Evolutionary conservation across 495 filamentous ascomycete genomes (phyloP).

Genomic region (Letharia columbiana): DNA sequence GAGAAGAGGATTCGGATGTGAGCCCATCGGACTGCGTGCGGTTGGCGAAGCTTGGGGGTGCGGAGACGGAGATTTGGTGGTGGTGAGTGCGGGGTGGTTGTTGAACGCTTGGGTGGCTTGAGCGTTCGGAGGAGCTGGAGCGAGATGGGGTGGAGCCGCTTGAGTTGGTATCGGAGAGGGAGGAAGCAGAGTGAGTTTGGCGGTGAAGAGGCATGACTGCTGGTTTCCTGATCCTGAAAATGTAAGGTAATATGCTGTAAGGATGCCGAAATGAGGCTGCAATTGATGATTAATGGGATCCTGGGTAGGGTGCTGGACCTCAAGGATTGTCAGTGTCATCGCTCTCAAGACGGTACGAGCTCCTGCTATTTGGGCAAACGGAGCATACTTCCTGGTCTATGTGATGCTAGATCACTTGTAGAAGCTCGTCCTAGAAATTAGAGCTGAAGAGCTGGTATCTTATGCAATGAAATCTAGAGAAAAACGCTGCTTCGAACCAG

Average conservation of each 20-base stretch:
- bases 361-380: not conserved
- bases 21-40: not conserved
- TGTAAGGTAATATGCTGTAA: conserved; percentile 1
- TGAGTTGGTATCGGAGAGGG: conserved; percentile 22
- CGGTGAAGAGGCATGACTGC: conserved; percentile 10
- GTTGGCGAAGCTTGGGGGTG: not conserved
- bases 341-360: not conserved
- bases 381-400: not conserved
- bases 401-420: not conserved
- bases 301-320: not conserved
- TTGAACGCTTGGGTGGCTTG: not conserved
- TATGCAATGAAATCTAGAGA: not conserved
- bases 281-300: conserved; percentile 4
- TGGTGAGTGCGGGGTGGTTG: not conserved
- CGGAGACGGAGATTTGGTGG: not conserved
- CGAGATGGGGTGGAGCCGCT: conserved; percentile 19
- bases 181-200: conserved; percentile 17
- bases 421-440: not conserved
- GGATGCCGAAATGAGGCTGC: not conserved
- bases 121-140: conserved; percentile 4
- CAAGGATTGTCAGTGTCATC: not conserved
- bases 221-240: not conserved
- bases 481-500: not conserved
- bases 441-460: not conserved
- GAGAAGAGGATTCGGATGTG: not conserved